Base-by-base conservation (phyloP, 2,329 filamentous ascomycete genomes). In the Periconia sp. region DNA sequence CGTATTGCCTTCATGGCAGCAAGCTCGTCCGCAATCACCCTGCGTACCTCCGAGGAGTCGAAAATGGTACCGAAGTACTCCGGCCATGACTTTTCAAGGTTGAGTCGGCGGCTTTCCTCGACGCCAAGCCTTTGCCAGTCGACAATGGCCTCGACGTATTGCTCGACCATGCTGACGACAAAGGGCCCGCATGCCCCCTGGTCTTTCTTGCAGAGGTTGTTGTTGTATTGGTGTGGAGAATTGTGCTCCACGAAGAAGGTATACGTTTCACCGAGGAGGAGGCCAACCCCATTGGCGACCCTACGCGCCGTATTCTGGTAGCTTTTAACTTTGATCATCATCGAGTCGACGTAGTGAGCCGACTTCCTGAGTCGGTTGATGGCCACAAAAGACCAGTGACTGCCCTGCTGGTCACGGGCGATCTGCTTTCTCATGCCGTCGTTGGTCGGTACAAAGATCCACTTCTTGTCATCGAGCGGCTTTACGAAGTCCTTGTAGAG, bases 361-460 rank as follows among this genome's bases (percentile, higher is more conserved):
- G 0, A 10, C 6, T 29, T 33, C 10, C 40, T 26, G 1, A 39
- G 13, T 5, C 46, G 40, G 31, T 64, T 45, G 13, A 63, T 13
- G 8, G 33, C 42, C 2, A 61, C 23, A 10, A 66, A 43, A 0
- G 55, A 50, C 61, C 61, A 66, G 32, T 66, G 62, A 3, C 22
- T 17, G 4, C 50, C 52, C 9, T 30, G 24, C 8, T 19, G 28
- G 5, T 31, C 37, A 10, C 42, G 29, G 13, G 25, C 43, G 3
- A 25, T 35, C 5, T 36, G 12, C 1, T 22, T 38, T 7, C 28
- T 40, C 15, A 54, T 46, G 4, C 45, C 61, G 40, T 64, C 50
- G 40, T 63, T 64, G 35, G 61, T 32, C 7, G 56, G 45, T 10
- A 65, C 21, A 30, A 65, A 56, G 11, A 65, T 64, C 50, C 50